Evolutionary conservation across 345 rosid species (phyloP), one percentile per base, ranked within the genome.

Genomic region (Eucalyptus regnans): DNA sequence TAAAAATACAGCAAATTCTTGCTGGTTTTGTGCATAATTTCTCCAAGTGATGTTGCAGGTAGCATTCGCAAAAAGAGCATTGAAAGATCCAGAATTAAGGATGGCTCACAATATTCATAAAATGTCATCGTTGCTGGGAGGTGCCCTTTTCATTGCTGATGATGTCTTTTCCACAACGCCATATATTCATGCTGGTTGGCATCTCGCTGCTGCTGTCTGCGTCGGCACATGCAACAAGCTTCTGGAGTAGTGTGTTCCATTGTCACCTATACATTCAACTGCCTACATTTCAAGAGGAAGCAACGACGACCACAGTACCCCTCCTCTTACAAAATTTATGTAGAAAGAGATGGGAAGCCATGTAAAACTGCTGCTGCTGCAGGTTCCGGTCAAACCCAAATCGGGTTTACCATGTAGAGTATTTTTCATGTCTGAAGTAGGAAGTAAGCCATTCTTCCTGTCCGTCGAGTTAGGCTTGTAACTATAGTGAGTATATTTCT

Each of bases 181-280:
- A 66, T 97, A 91, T 92, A 92, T 97, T 88, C 99, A 98, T 76
- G 99, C 99, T 33, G 99, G 95, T 50, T 98, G 99, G 98, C 99
- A 98, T 91, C 98, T 98, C 2, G 98, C 99, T 10, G 99, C 99
- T 37, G 99, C 99, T 87, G 92, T 98, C 88, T 98, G 99, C 2
- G 96, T 96, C 8, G 93, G 99, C 86, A 97, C 98, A 22, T 98
- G 99, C 87, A 94, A 98, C 92, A 96, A 95, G 91, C 99, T 98
- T 91, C 97, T 98, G 14, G 93, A 96, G 90, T 97, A 96, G 92
- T 60, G 84, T 22, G 25, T 87, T n/a, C 79, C n/a, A 11, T 87
- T 43, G 27, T 27, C 27, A 46, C 23, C 9, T 23, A 46, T 20
- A 16, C 41, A 44, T 41, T 23, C 20, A 58, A 41, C 54, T 46